These are phyloP conservation scores for Allodekkera sacchari DNA, from an alignment of 805 yeast species.

Conservation along the genomic window DNA sequence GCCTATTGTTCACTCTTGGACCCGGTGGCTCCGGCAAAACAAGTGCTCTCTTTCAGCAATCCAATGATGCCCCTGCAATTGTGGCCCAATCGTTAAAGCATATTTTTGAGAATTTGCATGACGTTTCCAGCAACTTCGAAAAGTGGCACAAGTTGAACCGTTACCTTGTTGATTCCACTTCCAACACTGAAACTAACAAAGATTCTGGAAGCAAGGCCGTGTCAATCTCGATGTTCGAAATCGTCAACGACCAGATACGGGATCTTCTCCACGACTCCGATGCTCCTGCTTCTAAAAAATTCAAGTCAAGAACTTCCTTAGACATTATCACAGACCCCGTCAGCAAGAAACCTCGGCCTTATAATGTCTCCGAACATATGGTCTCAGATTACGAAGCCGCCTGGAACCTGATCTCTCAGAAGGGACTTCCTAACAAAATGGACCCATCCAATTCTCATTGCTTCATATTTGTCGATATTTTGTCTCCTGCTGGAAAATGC, in stretches of 20 bases:
- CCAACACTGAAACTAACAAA: constrained; percentile 4
- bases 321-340: constrained; percentile 35
- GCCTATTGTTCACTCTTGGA: constrained; percentile 40
- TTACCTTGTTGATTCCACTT: constrained; percentile 2
- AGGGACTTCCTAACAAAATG: constrained; percentile 26
- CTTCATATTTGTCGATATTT: constrained; percentile 30
- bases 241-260: constrained; percentile 38
- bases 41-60: constrained; percentile 29
- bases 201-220: constrained; percentile 23
- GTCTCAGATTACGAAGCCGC: constrained; percentile 32
- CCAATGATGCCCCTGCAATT: constrained; percentile 19
- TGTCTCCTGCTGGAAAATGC: too few species aligned
- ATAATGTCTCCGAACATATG: constrained; percentile 31
- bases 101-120: constrained; percentile 14
- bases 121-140: constrained; percentile 2
- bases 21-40: constrained; percentile 47
- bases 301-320: constrained; percentile 20
- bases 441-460: constrained; percentile 45
- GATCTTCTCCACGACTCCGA: too few species aligned
- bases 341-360: constrained; percentile 37
- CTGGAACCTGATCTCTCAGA: constrained; percentile 26
- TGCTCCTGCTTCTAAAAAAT: constrained; percentile 4
- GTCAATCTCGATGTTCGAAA: constrained; percentile 44
- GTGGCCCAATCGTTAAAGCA: constrained; percentile 12
- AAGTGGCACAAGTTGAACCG: constrained; percentile 6